A percentile compares a stretch with the other conserved stretches of the same genome.
phyloP scores from a whole-genome alignment of 2,329 filamentous ascomycete genomes.

The Aspergillus niger region DNA sequence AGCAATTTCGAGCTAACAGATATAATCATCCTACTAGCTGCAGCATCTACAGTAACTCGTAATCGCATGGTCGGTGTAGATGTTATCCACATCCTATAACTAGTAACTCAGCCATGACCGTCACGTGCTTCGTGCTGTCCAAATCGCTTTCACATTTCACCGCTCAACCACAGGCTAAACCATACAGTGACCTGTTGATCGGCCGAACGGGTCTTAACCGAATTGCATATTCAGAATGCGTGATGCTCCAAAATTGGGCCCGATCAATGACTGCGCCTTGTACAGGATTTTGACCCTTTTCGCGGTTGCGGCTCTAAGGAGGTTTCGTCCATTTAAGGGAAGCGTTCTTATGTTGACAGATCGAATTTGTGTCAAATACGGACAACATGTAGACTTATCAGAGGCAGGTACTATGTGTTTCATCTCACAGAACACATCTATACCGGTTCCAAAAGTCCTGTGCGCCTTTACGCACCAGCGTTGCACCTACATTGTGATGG shows the following conservation, averaged over 20 bases:
- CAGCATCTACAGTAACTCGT: no score
- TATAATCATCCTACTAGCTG: no score
- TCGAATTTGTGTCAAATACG: slow-evolving; percentile 37
- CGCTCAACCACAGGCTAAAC: no score
- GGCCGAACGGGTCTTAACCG: no score
- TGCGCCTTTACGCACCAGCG: slow-evolving; percentile 38
- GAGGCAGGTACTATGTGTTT: slow-evolving; percentile 42
- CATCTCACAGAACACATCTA: slow-evolving; percentile 39
- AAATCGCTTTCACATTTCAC: no score
- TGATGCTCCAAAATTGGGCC: not conserved
- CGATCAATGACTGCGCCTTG: slow-evolving; percentile 18
- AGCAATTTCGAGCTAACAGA: no score
- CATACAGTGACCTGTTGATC: no score
- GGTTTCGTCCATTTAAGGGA: slow-evolving; percentile 24
- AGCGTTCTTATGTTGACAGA: slow-evolving; percentile 34
- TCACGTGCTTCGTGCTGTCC: no score
- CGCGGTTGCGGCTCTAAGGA: slow-evolving; percentile 24
- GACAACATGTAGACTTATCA: slow-evolving; percentile 27
- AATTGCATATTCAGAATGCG: no score
- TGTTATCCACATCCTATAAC: no score
- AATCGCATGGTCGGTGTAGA: no score
- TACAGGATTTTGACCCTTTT: slow-evolving; percentile 25
- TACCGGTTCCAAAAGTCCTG: slow-evolving; percentile 42
- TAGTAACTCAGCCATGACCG: no score
- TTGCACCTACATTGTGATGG: slow-evolving; percentile 44